phyloP scores from a whole-genome alignment of 306 rosid genomes.

The Sesbania bispinosa region DNA sequence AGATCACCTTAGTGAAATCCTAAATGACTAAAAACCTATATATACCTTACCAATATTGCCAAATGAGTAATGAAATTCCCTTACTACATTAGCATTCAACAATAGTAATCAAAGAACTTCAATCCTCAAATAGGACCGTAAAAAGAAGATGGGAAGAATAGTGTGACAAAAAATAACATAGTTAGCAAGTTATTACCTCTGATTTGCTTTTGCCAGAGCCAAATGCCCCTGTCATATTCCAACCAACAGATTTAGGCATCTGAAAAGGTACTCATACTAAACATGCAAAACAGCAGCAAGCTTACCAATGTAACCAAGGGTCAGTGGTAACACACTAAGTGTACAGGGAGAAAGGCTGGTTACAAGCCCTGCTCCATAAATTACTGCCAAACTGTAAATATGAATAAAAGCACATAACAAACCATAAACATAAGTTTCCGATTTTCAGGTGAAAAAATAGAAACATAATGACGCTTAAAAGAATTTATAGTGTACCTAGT shows the following conservation, averaged over 20 bases:
- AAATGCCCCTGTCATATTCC: too few species aligned
- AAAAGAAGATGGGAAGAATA: conserved; percentile 2
- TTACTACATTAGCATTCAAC: background rate
- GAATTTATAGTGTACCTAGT: conserved; percentile 53
- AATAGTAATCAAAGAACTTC: background rate
- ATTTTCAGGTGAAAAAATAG: background rate
- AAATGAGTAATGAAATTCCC: too few species aligned
- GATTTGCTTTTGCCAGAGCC: too few species aligned
- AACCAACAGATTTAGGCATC: conserved; percentile 29
- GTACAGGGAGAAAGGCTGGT: conserved; percentile 99
- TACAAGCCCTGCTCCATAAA: conserved; percentile 91
- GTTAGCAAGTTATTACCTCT: too few species aligned
- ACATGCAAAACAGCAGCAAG: conserved; percentile 14
- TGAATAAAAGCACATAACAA: conserved; percentile 24
- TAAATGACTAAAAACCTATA: too few species aligned
- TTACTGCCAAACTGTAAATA: conserved; percentile 79
- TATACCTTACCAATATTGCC: too few species aligned
- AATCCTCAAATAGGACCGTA: background rate
- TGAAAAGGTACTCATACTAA: conserved; percentile 1
- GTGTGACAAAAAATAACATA: conserved; percentile 9
- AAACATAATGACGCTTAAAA: background rate
- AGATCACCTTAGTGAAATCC: too few species aligned
- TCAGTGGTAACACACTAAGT: conserved; percentile 84
- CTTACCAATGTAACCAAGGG: conserved; percentile 98
- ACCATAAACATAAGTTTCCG: background rate